Conservation (phyloP, 495 filamentous ascomycete genomes). For the Tuber indicum region DNA sequence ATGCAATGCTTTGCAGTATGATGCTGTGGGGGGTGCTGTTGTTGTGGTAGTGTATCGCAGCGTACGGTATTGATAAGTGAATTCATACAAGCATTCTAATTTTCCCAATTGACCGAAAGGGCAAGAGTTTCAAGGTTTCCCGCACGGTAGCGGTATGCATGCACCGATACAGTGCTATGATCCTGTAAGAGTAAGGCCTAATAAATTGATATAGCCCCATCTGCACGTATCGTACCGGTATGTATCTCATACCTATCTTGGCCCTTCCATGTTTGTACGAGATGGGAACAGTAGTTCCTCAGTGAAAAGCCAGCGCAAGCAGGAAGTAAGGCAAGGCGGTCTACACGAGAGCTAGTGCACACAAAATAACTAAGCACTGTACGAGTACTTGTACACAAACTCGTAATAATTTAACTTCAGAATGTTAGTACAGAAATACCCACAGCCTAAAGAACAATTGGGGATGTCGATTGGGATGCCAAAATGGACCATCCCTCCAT, state of each 20-base stretch:
- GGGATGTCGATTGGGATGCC: neutral
- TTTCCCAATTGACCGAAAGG: neutral
- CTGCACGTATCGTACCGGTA: neutral
- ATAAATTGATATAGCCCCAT: neutral
- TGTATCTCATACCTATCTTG: neutral
- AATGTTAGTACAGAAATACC: neutral
- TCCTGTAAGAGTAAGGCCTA: neutral
- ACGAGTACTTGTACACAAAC: too few relatives aligned
- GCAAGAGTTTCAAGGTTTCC: neutral
- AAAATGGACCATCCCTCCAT: neutral
- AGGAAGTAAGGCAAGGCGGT: neutral
- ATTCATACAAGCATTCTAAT: neutral
- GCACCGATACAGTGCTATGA: neutral
- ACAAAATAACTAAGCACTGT: neutral
- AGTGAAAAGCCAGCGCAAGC: neutral
- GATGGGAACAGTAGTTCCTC: neutral
- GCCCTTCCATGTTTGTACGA: neutral
- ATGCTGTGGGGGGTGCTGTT: neutral
- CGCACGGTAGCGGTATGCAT: neutral
- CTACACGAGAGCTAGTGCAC: neutral
- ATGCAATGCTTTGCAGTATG: neutral
- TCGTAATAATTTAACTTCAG: neutral
- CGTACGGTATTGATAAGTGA: neutral
- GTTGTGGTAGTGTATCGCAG: neutral
- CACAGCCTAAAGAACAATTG: neutral